A percentile compares a stretch with the other conserved stretches of the same genome.
phyloP scores from a whole-genome alignment of 257 asterid species.

The Petunia axillaris region DNA sequence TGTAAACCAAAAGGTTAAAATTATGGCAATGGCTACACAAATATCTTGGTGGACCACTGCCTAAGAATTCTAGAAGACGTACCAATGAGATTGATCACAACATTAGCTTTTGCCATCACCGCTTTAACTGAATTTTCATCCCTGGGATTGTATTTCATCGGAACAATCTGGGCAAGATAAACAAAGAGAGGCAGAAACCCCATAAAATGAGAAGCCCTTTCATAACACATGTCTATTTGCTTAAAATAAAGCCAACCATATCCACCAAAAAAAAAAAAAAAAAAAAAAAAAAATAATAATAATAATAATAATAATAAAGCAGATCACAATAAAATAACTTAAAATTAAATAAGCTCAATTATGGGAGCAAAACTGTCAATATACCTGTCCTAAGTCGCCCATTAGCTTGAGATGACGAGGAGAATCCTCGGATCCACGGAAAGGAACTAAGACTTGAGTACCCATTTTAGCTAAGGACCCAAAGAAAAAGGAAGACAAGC shows the following conservation, averaged over 20 bases:
- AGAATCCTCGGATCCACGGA: constrained; percentile 94
- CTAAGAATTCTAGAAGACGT: constrained; percentile 24
- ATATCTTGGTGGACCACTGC: not conserved
- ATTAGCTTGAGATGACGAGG: constrained; percentile 96
- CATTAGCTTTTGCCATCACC: constrained; percentile 98
- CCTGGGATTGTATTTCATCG: constrained; percentile 92
- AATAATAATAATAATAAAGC: not conserved
- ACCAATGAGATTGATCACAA: constrained; percentile 98
- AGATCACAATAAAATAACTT: not conserved
- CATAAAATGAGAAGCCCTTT: constrained; percentile 16
- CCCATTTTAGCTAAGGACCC: constrained; percentile 83
- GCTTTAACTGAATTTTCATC: constrained; percentile 92
- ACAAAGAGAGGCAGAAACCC: constrained; percentile 10
- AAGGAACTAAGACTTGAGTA: constrained; percentile 92
- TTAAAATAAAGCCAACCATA: constrained; percentile 7
- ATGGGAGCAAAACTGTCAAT: constrained; percentile 17
- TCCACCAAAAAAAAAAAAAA: not conserved
- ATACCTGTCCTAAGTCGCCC: constrained; percentile 99
- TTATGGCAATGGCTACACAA: not conserved
- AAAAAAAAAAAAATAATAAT: not conserved
- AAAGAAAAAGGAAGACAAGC: constrained; percentile 19
- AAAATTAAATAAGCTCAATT: not conserved
- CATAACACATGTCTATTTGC: not conserved
- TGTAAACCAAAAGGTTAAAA: constrained; percentile 38
- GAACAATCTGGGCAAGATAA: constrained; percentile 73